phyloP scores from a whole-genome alignment of 2,329 filamentous ascomycete genomes.

The Trichoderma afroharzianum region DNA sequence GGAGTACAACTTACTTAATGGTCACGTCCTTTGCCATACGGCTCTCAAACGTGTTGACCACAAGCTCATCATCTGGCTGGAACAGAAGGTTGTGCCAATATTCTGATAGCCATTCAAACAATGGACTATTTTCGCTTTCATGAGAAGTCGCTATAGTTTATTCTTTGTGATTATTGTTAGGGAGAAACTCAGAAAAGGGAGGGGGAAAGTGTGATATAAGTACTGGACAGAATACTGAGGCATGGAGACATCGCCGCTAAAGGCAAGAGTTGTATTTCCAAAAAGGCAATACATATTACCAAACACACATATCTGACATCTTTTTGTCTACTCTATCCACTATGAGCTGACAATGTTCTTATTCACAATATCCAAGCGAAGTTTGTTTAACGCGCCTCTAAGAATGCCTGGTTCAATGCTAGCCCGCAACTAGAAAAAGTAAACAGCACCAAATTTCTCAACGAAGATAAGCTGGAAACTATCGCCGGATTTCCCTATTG shows the following conservation, averaged over 20 bases:
- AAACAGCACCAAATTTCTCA: not conserved
- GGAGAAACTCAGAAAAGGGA: not conserved
- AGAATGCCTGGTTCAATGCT: not conserved
- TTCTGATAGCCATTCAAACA: not conserved
- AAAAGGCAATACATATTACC: not conserved
- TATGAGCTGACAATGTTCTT: not conserved
- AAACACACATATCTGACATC: not conserved
- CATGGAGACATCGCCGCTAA: not conserved
- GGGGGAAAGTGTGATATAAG: not conserved
- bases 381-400: not conserved
- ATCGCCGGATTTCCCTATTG: not conserved
- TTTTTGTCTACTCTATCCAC: not conserved
- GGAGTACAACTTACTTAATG: not conserved
- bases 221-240: not conserved
- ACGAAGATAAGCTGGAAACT: not conserved
- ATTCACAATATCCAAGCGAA: not conserved
- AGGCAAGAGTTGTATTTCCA: not conserved
- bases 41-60: not conserved
- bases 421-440: not conserved
- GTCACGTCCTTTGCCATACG: not conserved
- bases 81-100: not conserved
- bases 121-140: not conserved
- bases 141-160: not conserved
- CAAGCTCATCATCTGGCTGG: not conserved
- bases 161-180: not conserved